These are phyloP conservation scores for Drosera spatulata DNA, from an alignment of 179 eudicot species.

Conservation along the genomic window DNA sequence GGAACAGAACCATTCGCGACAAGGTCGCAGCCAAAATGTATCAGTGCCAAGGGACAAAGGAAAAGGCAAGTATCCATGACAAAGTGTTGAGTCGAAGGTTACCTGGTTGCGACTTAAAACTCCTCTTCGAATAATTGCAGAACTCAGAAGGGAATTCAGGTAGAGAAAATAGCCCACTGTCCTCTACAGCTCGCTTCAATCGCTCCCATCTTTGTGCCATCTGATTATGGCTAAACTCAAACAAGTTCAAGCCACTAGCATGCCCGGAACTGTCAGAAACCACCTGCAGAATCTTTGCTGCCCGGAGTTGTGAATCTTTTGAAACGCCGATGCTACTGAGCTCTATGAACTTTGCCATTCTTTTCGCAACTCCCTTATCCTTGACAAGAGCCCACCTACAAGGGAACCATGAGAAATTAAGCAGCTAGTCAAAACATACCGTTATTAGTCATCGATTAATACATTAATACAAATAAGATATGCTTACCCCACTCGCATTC, in stretches of 20 bases:
- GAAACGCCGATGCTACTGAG: conserved; percentile 90
- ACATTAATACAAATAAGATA: neutral
- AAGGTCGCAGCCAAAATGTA: neutral
- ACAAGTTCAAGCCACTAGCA: conserved; percentile 27
- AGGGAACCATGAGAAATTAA: no score
- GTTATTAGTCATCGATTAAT: no score
- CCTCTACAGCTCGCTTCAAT: conserved; percentile 50
- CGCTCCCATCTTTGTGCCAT: conserved; percentile 65
- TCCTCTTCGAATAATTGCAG: conserved; percentile 51
- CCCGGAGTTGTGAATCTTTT: conserved; percentile 87
- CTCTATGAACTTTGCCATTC: conserved; percentile 81
- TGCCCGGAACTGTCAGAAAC: conserved; percentile 47
- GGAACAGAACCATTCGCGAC: neutral
- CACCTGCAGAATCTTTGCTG: conserved; percentile 71
- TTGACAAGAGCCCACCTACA: conserved; percentile 96
- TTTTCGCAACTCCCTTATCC: conserved; percentile 66
- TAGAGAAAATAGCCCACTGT: conserved; percentile 42
- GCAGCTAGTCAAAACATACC: no score
- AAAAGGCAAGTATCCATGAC: neutral
- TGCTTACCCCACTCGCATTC: conserved; percentile 68
- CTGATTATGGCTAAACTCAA: conserved; percentile 35
- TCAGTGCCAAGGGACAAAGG: neutral
- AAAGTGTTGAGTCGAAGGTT: conserved; percentile 2
- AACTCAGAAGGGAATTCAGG: conserved; percentile 45
- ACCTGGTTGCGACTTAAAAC: conserved; percentile 72